Base-by-base conservation (phyloP, 192 early-diverging fungal genomes). In the Chytriomyces sp. region DNA sequence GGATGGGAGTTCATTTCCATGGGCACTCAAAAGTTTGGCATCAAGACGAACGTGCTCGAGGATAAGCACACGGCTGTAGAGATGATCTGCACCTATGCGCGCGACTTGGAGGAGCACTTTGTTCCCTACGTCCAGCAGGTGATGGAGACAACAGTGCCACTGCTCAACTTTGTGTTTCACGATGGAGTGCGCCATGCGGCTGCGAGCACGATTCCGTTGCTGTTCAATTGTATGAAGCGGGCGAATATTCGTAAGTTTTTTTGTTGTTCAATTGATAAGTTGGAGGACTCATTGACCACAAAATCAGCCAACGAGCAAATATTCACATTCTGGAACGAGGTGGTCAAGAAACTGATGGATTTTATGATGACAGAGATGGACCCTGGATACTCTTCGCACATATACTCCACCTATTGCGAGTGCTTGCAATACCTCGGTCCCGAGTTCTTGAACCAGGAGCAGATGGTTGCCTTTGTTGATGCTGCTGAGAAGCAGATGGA, bases 21-120 rank as follows among this genome's bases (percentile, higher is more conserved):
- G 55, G 92, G 93, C 30, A 95, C 93, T n/a, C 91, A 86, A 81
- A 93, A 93, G 75, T 88, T 99, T 67, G 96, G 94, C 36, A 96
- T 99, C 85, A 92, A 91, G 80, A 98, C 96, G 14, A 90, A 94
- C 26, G 85, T 92, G 26, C 83, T 99, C 70, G 98, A 99, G 78
- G 98, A 99, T 72, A 99, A 99, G 78, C 93, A 92, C 79, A 94
- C 93, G 10, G 96, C 98, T 17, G 91, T 99, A 12, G 96, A 99
- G 80, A 98, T 99, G 96, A 79, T 99, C 61, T 87, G 92, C 26
- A 94, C 91, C 64, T 99, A 99, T 75, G 95, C 96, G 5, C 83
- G 89, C 39, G 94, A 98, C 72, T 87, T 99, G 69, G 94, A 93
- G 40, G 87, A 90, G 22, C 89, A 89, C 10, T 99, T 99, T 82